phyloP scores from a whole-genome alignment of 257 asterid genomes.

The Gynochthodes officinalis region DNA sequence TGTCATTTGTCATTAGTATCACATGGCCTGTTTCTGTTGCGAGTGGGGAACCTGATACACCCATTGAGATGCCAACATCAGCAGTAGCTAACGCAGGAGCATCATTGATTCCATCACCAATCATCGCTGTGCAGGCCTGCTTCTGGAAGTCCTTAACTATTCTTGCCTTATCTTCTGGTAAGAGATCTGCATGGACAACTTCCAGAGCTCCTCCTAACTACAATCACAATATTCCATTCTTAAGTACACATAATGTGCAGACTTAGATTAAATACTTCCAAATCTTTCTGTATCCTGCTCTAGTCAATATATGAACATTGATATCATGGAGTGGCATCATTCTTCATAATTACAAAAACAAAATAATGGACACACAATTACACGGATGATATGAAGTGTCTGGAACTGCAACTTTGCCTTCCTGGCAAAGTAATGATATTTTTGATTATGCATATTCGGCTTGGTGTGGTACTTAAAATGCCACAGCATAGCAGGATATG shows the following conservation, averaged over 20 bases:
- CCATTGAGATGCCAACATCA: slow-evolving; percentile 85
- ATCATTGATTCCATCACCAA: slow-evolving; percentile 84
- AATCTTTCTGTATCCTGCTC: background rate
- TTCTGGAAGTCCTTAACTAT: slow-evolving; percentile 54
- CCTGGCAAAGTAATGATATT: too few species aligned
- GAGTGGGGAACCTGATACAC: slow-evolving; percentile 77
- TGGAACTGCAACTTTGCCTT: background rate
- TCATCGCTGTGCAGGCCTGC: slow-evolving; percentile 67
- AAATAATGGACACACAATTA: background rate
- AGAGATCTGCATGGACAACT: slow-evolving; percentile 54
- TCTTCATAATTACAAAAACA: background rate
- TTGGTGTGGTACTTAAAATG: background rate
- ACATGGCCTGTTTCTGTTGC: slow-evolving; percentile 74
- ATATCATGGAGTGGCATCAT: too few species aligned
- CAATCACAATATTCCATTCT: background rate
- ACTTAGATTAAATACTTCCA: background rate
- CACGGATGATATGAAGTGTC: background rate
- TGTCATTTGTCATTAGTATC: slow-evolving; percentile 81
- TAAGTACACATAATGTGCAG: background rate
- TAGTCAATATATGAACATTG: background rate
- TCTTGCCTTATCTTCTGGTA: slow-evolving; percentile 69
- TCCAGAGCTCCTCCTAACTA: slow-evolving; percentile 65
- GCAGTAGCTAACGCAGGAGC: slow-evolving; percentile 87
- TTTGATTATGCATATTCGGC: too few species aligned
- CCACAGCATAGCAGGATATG: background rate